phyloP scores from a whole-genome alignment of 2,329 filamentous ascomycete genomes.

The Talaromyces piceae region DNA sequence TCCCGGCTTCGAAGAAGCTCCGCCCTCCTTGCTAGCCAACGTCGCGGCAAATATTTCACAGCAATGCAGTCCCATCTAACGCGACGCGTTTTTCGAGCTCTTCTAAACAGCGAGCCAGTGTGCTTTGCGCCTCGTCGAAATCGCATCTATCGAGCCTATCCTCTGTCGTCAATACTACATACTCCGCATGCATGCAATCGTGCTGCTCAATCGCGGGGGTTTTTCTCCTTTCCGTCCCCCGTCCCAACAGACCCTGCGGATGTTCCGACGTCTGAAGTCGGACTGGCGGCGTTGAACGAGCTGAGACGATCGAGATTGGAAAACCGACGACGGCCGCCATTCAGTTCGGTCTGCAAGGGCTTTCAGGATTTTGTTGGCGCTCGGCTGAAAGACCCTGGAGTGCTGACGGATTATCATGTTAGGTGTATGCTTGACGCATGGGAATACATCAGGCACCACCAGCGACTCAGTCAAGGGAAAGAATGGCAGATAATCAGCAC shows the following conservation, averaged over 20 bases:
- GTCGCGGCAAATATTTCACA: not conserved
- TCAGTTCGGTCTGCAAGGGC: conserved; percentile 57
- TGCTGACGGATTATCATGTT: conserved; percentile 60
- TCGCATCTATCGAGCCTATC: conserved; percentile 21
- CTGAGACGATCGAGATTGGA: conserved; percentile 57
- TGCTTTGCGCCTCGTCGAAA: conserved; percentile 30
- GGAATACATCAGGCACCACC: conserved; percentile 43
- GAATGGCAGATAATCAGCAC: conserved; percentile 33
- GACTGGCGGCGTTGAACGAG: conserved; percentile 64
- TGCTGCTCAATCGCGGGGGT: conserved; percentile 23
- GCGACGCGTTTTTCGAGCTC: conserved; percentile 37
- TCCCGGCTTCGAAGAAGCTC: not conserved
- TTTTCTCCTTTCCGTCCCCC: conserved; percentile 33
- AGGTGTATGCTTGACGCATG: conserved; percentile 54
- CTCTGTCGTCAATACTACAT: conserved; percentile 14
- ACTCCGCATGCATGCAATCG: conserved; percentile 27
- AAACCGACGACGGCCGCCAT: conserved; percentile 56
- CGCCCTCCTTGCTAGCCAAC: not conserved
- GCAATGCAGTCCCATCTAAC: conserved; percentile 38
- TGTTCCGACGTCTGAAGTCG: conserved; percentile 45
- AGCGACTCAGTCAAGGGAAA: conserved; percentile 27
- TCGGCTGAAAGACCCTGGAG: conserved; percentile 43
- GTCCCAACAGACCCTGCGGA: conserved; percentile 54
- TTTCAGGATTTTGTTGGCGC: conserved; percentile 56
- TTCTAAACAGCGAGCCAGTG: conserved; percentile 39